Base-by-base conservation (phyloP, 2,329 filamentous ascomycete genomes). In the Shiraia bambusicola region DNA sequence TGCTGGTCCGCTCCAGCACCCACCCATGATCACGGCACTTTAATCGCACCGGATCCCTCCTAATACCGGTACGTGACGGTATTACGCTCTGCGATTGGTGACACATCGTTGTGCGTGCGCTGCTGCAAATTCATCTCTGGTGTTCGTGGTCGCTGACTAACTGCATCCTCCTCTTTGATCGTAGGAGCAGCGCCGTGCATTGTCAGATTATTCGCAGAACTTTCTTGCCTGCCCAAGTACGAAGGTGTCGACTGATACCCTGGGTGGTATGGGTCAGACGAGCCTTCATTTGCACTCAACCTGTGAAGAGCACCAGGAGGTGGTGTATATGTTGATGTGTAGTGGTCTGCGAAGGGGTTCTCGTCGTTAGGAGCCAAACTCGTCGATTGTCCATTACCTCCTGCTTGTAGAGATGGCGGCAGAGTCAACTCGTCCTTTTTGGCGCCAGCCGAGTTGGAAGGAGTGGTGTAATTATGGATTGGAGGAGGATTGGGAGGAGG, bases 181-280 rank as follows among this genome's bases (percentile, higher is more conserved):
- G 43, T 29, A 13, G 47, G 37, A 30, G 52, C 54, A n/a, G 54
- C 67, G 7, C 73, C 73, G 40, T 74, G 72, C 73, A 76, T 76
- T 2, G 71, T 74, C 36, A 72, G 32, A 17, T 72, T 67, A 41
- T 72, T 67, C 4, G 56, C 64, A 19, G 71, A 67, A 41, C 69
- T 73, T 46, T 67, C 61, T 54, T 76, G 72, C 29, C 73, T 56
- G 2, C 69, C 66, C 19, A 74, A 49, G 45, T 74, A 75, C 3
- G 65, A 70, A 3, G 69, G 67, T 16, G 71, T 74, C 13, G 60
- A 59, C 37, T 69, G 61, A 31, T 63, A 72, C 1, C 60, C 55
- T 2, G 65, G 61, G 16, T 66, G 55, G 34, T 66, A 67, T 0
- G 62, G 54, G 16, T 55, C 52, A n/a, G 53, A 49, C 12, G 57